Conservation (phyloP, 1,284 basidiomycete species). For the Pseudozyma hubeiensis region DNA sequence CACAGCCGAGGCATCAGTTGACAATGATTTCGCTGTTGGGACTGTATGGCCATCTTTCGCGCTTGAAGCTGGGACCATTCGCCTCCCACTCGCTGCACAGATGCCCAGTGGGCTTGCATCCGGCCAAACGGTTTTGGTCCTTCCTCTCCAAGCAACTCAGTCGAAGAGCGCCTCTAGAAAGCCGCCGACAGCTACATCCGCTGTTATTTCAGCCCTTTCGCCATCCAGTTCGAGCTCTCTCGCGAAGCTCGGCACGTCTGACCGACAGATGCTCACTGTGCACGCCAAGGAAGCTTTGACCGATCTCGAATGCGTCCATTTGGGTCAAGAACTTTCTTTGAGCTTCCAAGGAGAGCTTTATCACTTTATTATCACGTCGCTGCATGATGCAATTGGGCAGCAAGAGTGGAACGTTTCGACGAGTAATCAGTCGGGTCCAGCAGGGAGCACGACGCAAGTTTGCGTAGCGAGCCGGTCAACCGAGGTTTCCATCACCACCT, state of each 20-base stretch:
- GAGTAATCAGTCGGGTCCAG: background rate
- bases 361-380: background rate
- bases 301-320: slow-evolving; percentile 48
- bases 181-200: slow-evolving; percentile 32
- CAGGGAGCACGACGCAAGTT: slow-evolving; percentile 18
- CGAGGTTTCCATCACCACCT: slow-evolving; percentile 66
- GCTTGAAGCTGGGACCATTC: slow-evolving; percentile 25
- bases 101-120: slow-evolving; percentile 11
- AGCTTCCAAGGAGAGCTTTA: slow-evolving; percentile 25
- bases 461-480: slow-evolving; percentile 68
- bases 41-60: slow-evolving; percentile 45
- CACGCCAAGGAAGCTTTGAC: slow-evolving; percentile 70
- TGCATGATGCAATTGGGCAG: slow-evolving; percentile 80
- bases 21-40: slow-evolving; percentile 11
- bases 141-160: slow-evolving; percentile 17
- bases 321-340: slow-evolving; percentile 16
- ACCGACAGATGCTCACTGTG: slow-evolving; percentile 69
- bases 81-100: slow-evolving; percentile 25
- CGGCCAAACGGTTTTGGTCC: slow-evolving; percentile 16
- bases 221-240: slow-evolving; percentile 1
- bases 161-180: slow-evolving; percentile 13
- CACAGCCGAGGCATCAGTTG: background rate
- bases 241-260: slow-evolving; percentile 60
- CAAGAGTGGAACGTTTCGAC: slow-evolving; percentile 72
- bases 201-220: slow-evolving; percentile 35